Percentiles rank a stretch among this genome's conserved stretches.
These are phyloP conservation scores for Umbilicaria muhlenbergii DNA, from an alignment of 495 filamentous ascomycete genomes.

Conservation along the genomic window DNA sequence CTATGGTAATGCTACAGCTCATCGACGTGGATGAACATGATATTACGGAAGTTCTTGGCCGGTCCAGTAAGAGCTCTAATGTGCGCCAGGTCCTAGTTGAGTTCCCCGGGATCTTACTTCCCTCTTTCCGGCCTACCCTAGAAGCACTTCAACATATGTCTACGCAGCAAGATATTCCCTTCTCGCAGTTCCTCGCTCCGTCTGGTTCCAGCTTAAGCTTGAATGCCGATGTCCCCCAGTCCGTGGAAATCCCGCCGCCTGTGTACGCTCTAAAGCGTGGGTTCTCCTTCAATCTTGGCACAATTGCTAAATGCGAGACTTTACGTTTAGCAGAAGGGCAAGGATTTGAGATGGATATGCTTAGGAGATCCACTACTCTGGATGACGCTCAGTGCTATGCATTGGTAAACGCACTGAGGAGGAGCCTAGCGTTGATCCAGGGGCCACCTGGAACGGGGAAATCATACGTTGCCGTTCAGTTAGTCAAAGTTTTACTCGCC, in stretches of 20 bases:
- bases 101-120: slow-evolving; percentile 53
- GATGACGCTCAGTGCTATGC: slow-evolving; percentile 43
- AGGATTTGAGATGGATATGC: slow-evolving; percentile 21
- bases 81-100: slow-evolving; percentile 37
- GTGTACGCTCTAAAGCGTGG: slow-evolving; percentile 31
- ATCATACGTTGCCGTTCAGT: slow-evolving; percentile 40
- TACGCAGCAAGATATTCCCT: slow-evolving; percentile 34
- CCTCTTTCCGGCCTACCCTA: slow-evolving; percentile 52
- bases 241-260: slow-evolving; percentile 29
- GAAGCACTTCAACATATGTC: slow-evolving; percentile 46
- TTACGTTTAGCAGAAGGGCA: slow-evolving; percentile 21
- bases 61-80: slow-evolving; percentile 8
- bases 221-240: neutral
- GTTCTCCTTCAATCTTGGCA: slow-evolving; percentile 38
- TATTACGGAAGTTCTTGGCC: slow-evolving; percentile 14
- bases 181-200: slow-evolving; percentile 41
- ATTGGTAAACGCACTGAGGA: slow-evolving; percentile 37
- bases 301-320: slow-evolving; percentile 24
- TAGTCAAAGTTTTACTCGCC: slow-evolving; percentile 45
- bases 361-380: slow-evolving; percentile 31
- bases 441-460: slow-evolving; percentile 78
- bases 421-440: slow-evolving; percentile 50
- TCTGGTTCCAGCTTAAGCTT: slow-evolving; percentile 1
- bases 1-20: slow-evolving; percentile 12
- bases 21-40: slow-evolving; percentile 15